phyloP scores from a whole-genome alignment of 805 yeast species.

The baker's yeast (Saccharomyces cerevisiae) region DNA sequence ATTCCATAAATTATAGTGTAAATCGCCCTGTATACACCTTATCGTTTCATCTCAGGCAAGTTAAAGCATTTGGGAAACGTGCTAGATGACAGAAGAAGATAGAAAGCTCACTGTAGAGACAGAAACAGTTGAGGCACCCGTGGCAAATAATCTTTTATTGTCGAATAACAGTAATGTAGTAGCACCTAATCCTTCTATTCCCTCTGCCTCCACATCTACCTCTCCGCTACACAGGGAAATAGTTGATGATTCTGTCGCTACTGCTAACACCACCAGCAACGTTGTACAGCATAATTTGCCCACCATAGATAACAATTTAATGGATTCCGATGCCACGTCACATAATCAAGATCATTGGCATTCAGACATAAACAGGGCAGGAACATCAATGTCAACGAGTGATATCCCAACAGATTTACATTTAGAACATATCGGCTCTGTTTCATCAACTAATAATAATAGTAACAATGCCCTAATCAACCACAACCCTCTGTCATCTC shows the following conservation, averaged over 20 bases:
- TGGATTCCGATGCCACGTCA: not conserved
- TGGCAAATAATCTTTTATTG: conserved; percentile 23
- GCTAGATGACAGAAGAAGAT: conserved; percentile 18
- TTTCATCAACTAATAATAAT: not conserved
- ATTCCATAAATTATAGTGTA: not conserved
- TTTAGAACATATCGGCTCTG: not conserved
- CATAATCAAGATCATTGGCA: not conserved
- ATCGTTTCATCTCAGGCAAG: not conserved
- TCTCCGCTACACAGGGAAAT: conserved; percentile 4
- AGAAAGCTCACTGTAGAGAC: conserved; percentile 50
- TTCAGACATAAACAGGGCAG: not conserved
- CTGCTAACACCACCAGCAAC: not conserved
- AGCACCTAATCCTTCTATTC: not conserved
- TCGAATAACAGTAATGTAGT: conserved; percentile 14
- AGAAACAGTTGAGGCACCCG: conserved; percentile 48
- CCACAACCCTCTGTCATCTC: conserved; percentile 25
- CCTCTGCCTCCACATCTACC: conserved; percentile 10
- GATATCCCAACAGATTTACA: not conserved
- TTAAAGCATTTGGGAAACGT: not conserved
- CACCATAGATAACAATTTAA: not conserved
- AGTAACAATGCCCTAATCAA: conserved; percentile 11
- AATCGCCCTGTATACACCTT: not conserved
- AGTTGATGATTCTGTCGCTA: not conserved
- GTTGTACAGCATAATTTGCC: not conserved
- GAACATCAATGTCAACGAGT: not conserved